Base-by-base conservation (phyloP, 352 stramenopile genomes). In the Stephanocyclus meneghinianus region DNA sequence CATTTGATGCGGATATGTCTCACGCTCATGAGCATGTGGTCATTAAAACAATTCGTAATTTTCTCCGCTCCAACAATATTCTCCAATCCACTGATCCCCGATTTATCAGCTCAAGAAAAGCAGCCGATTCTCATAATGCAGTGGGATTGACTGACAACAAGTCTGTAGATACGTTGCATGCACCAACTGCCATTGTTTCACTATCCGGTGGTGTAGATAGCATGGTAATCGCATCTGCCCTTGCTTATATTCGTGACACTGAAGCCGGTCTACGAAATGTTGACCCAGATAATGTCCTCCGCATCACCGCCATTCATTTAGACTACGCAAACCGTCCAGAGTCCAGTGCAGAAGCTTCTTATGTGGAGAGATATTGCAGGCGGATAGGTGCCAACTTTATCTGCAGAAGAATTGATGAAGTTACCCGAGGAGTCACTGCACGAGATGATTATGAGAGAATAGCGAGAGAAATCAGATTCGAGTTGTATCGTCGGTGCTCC, bases 241-340 rank as follows among this genome's bases (percentile, higher is more conserved):
- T 99, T 42, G 89, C 95, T 63, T 92, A 95, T 56, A 86, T 99
- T 32, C 88, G 89, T 1, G 72, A 84, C 44, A 64, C 64, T n/a
- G 51, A 77, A 77, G 66, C 73, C 29, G 74, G 21, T 16, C 40
- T 42, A 53, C 53, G 29, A 32, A 76, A 62, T 37, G 81, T 56
- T 61, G 48, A 75, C 21, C 86, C 83, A 63, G 66, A 87, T 30
- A 72, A 85, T 59, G 57, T 82, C 29, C 55, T 87, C 15, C 69
- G 61, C 42, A 88, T 98, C 65, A 87, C 97, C 55, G 95, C 94
- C 2, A 93, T 98, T 62, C 96, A 99, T 90, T 95, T 99, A 78
- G 95, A 99, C 85, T 99, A 99, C 86, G 95, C 91, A 15, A 99
- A 99, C 85, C 94, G 96, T 16, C 86, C 92, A 11, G 96, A 99